Evolutionary conservation across 1,139 yeast genomes (phyloP), one percentile per base, ranked within the genome.

Genomic region (Kluyveromyces sp.): DNA sequence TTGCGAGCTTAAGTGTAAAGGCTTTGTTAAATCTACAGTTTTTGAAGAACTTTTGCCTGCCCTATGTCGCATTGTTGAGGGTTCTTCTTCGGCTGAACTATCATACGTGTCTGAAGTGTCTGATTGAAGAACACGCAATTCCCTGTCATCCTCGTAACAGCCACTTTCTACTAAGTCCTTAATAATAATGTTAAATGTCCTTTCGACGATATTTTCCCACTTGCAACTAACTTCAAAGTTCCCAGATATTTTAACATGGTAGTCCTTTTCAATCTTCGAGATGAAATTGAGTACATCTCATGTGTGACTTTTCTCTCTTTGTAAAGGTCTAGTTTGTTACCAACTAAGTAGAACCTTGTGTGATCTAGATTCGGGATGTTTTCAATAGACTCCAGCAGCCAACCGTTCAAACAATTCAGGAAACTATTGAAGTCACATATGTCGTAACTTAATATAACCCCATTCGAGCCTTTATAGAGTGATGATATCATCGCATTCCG

Each of bases 371-470:
- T 64, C 34, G 61, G 48, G 35, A 56, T 57, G 45, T 68, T 61
- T n/a, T 62, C 66, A 37, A 68, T 52, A 32, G 71, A 66, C 44
- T 70, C 72, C n/a, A 59, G 51, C 2, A 70, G 54, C 74, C 74
- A 70, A 41, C 62, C 66, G 41, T 77, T 73, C 46, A 72, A 71
- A 57, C 79, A 67, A 49, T 74, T 76, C 38, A 71, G 67, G 61
- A 80, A 79, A 35, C 80, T 71, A 52, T 71, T 69, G 49, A 69
- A 69, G 56, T 72, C 74, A 45, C 82, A 75, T 45, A 79, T 78
- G 61, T 80, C 86, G 64, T 79, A 81, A 43, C 81, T 77, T 39
- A 80, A 65, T 32, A 80, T 74, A 2, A 83, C 79, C 7, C 81
- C 85, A 54, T 79, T 80, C 34, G 81, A 73, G 52, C 79, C 83